These are phyloP conservation scores for Yarrowia sp. DNA, from an alignment of 805 yeast species.

Conservation along the genomic window DNA sequence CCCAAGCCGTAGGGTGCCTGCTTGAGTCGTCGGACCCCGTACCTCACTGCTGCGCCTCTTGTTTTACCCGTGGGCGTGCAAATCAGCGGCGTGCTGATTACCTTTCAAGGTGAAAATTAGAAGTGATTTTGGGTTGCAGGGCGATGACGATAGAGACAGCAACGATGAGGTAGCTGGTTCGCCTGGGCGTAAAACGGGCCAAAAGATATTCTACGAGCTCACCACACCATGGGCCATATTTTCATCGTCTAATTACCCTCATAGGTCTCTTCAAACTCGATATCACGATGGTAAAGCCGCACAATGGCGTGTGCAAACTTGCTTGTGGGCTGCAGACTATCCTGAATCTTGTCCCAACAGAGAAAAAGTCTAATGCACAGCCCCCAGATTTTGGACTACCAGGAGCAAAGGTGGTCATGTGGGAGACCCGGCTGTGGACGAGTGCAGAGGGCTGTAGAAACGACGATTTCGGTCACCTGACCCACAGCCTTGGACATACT, in stretches of 20 bases:
- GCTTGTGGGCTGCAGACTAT: constrained; percentile 2
- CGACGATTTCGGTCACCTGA: not conserved
- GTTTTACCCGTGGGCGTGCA: not conserved
- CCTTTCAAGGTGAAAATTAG: constrained; percentile 7
- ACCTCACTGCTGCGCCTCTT: constrained; percentile 14
- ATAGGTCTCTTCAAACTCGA: not conserved
- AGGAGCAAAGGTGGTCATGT: not conserved
- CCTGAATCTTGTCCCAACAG: not conserved
- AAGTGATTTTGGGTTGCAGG: constrained; percentile 1
- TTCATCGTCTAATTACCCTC: not conserved
- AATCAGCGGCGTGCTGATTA: not conserved
- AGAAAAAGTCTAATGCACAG: constrained; percentile 5
- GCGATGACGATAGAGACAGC: not conserved
- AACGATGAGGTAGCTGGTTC: too few relatives aligned
- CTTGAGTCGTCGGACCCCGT: constrained; percentile 3
- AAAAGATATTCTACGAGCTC: not conserved
- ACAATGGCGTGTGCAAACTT: constrained; percentile 10
- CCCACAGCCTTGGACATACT: not conserved
- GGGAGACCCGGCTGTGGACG: not conserved
- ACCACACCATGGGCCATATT: too few relatives aligned
- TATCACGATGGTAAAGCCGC: not conserved
- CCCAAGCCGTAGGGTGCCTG: not conserved
- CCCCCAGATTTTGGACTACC: not conserved
- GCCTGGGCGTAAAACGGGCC: too few relatives aligned
- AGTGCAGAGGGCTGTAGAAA: not conserved